A percentile compares a stretch with the other conserved stretches of the same genome.
phyloP scores from a whole-genome alignment of 2,329 filamentous ascomycete genomes.

The Diaporthe vexans region DNA sequence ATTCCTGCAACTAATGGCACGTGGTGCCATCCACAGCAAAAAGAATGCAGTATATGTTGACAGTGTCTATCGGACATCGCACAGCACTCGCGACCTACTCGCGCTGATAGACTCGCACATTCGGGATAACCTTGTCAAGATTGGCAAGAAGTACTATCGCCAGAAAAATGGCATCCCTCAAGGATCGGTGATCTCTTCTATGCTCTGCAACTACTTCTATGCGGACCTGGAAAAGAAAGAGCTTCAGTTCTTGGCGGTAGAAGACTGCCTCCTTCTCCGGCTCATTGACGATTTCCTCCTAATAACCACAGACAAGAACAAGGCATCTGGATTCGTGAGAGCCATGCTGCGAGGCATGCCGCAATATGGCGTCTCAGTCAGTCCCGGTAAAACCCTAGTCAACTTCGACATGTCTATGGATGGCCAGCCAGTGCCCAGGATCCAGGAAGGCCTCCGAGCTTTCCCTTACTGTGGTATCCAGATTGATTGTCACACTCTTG shows the following conservation, averaged over 20 bases:
- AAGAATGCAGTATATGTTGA: constrained; percentile 85
- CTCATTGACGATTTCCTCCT: constrained; percentile 95
- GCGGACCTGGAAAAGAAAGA: constrained; percentile 82
- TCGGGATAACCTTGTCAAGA: constrained; percentile 85
- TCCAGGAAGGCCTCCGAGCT: constrained; percentile 51
- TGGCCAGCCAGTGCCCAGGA: constrained; percentile 64
- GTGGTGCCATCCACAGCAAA: constrained; percentile 57
- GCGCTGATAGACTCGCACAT: constrained; percentile 84
- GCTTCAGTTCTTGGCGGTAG: constrained; percentile 74
- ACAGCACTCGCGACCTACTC: constrained; percentile 73
- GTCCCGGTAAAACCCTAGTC: constrained; percentile 81
- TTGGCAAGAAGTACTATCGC: constrained; percentile 89
- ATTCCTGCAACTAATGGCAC: constrained; percentile 62
- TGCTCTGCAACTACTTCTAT: constrained; percentile 97
- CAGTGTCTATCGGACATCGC: constrained; percentile 69
- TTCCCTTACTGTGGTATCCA: constrained; percentile 92
- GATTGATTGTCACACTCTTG: constrained; percentile 81
- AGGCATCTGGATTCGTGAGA: constrained; percentile 80
- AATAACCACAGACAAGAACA: constrained; percentile 77
- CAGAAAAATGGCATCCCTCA: constrained; percentile 94
- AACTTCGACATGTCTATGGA: constrained; percentile 81
- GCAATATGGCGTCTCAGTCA: constrained; percentile 85
- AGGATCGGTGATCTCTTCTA: constrained; percentile 87
- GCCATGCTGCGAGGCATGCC: constrained; percentile 85
- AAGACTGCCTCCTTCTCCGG: constrained; percentile 78